These are phyloP conservation scores for Rhodotorula sp. DNA, from an alignment of 1,284 basidiomycete genomes.

Conservation along the genomic window DNA sequence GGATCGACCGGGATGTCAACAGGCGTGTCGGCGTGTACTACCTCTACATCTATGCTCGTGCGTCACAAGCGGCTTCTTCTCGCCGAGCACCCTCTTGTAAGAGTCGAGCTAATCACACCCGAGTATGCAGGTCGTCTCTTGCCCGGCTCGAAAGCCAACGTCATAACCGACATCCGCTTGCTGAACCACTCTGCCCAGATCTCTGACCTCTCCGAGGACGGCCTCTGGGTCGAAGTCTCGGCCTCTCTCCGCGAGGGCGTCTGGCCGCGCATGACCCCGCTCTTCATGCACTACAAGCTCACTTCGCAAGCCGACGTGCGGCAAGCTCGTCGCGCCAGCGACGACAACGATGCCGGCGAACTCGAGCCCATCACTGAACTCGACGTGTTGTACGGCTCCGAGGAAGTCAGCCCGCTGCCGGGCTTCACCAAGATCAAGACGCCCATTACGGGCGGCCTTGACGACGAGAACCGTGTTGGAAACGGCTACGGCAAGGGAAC, in stretches of 20 bases:
- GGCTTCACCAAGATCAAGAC: slow-evolving; percentile 70
- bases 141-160: slow-evolving; percentile 20
- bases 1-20: slow-evolving; percentile 42
- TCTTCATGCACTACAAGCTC: slow-evolving; percentile 41
- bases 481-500: slow-evolving; percentile 21
- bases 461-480: slow-evolving; percentile 42
- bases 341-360: slow-evolving; percentile 15
- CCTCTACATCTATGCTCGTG: slow-evolving; percentile 38
- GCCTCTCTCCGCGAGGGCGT: slow-evolving; percentile 38
- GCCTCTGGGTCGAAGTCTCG: slow-evolving; percentile 30
- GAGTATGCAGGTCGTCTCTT: slow-evolving; percentile 31
- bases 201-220: slow-evolving; percentile 20
- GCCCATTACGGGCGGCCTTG: slow-evolving; percentile 52
- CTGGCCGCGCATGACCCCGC: slow-evolving; percentile 36
- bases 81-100: not conserved
- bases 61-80: not conserved
- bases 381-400: slow-evolving; percentile 79
- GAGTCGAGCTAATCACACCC: not conserved
- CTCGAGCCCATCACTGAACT: slow-evolving; percentile 69
- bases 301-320: slow-evolving; percentile 24
- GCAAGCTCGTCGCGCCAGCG: slow-evolving; percentile 23
- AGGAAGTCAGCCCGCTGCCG: slow-evolving; percentile 65
- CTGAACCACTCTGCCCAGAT: slow-evolving; percentile 13
- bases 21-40: slow-evolving; percentile 38
- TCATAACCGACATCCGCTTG: slow-evolving; percentile 34